These are phyloP conservation scores for Arachnopeziza araneosa DNA, from an alignment of 2,329 filamentous ascomycete species.

Conservation along the genomic window DNA sequence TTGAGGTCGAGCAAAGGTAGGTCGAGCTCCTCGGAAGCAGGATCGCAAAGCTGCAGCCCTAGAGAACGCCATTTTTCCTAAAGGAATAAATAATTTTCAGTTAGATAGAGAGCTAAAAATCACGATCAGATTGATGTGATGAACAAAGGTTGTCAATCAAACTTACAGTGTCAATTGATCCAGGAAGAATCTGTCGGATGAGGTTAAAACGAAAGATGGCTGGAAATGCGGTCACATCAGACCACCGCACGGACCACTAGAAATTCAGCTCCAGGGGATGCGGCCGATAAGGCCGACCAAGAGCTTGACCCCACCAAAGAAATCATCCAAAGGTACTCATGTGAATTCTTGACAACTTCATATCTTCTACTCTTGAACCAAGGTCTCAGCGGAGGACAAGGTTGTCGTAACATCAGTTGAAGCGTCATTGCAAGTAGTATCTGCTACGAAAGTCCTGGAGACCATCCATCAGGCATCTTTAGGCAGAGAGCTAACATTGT, in stretches of 20 bases:
- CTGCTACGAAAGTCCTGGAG: background rate
- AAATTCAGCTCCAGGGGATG: background rate
- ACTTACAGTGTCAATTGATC: conserved; percentile 20
- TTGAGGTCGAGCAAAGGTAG: conserved; percentile 32
- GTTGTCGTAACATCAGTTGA: background rate
- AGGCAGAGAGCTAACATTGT: conserved; percentile 1
- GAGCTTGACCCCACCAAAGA: background rate
- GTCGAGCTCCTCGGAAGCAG: conserved; percentile 31
- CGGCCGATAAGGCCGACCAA: background rate
- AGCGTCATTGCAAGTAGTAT: background rate
- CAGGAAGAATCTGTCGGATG: conserved; percentile 6
- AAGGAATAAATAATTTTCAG: conserved; percentile 25
- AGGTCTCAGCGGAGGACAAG: background rate
- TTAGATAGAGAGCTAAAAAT: conserved; percentile 12
- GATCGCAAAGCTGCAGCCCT: conserved; percentile 31
- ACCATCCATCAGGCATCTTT: background rate
- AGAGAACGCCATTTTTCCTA: conserved; percentile 31
- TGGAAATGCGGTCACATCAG: conserved; percentile 5
- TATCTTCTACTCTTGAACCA: background rate
- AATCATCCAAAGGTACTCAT: background rate
- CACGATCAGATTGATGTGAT: background rate
- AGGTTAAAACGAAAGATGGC: conserved; percentile 8
- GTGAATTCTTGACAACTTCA: background rate
- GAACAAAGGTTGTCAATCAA: background rate
- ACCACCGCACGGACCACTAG: background rate